Conservation (phyloP, 176 grass and related monocot species). For the Calamus simplicifolius region DNA sequence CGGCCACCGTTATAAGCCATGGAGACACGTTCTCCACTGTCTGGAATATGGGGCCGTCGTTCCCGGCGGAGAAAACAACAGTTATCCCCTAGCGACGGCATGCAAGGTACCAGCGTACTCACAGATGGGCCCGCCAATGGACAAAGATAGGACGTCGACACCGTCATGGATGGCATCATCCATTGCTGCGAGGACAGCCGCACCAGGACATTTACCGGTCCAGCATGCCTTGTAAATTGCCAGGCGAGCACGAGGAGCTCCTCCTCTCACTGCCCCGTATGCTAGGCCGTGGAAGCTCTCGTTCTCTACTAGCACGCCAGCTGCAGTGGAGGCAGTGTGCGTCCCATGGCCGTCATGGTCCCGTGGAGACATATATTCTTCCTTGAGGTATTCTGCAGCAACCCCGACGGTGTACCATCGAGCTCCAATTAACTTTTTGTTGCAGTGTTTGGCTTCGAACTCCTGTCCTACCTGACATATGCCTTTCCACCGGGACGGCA, state of each 20-base stretch:
- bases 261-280: constrained; percentile 28
- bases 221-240: constrained; percentile 49
- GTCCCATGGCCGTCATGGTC: constrained; percentile 27
- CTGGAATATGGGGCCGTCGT: constrained; percentile 15
- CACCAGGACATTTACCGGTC: not conserved
- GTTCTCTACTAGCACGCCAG: constrained; percentile 17
- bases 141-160: constrained; percentile 54
- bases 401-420: constrained; percentile 27
- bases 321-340: constrained; percentile 42
- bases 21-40: constrained; percentile 21
- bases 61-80: constrained; percentile 28
- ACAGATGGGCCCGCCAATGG: not conserved
- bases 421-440: constrained; percentile 47
- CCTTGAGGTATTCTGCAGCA: not conserved
- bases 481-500: constrained; percentile 34
- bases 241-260: constrained; percentile 36
- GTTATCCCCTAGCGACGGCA: constrained; percentile 38
- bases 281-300: constrained; percentile 30
- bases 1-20: constrained; percentile 43
- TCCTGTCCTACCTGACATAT: constrained; percentile 18
- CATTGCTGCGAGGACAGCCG: constrained; percentile 1
- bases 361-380: constrained; percentile 27
- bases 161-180: constrained; percentile 65
- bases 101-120: constrained; percentile 32
- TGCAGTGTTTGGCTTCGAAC: constrained; percentile 33